These are phyloP conservation scores for Fusarium denticulatum DNA, from an alignment of 2,329 filamentous ascomycete genomes.

Conservation along the genomic window DNA sequence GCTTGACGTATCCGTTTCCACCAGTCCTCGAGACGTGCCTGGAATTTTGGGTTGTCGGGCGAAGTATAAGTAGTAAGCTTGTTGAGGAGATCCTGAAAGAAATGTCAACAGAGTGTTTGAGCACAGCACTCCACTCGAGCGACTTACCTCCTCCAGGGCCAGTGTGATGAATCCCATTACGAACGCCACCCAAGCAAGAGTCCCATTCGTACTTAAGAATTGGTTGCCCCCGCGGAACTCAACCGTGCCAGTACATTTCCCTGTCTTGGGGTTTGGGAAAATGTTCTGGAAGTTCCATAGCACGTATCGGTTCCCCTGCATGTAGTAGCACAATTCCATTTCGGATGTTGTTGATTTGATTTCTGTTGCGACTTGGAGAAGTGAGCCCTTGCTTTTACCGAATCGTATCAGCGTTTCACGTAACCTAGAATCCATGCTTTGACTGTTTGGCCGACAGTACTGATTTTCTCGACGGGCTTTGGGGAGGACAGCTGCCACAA, in stretches of 20 bases:
- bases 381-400: conserved; percentile 40
- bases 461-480: conserved; percentile 48
- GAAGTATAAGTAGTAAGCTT: conserved; percentile 43
- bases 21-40: conserved; percentile 47
- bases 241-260: conserved; percentile 50
- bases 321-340: conserved; percentile 49
- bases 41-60: conserved; percentile 44
- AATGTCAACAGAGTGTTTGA: conserved; percentile 7
- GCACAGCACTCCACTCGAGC: neutral
- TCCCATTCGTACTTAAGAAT: conserved; percentile 51
- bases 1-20: conserved; percentile 49
- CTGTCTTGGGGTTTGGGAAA: conserved; percentile 50
- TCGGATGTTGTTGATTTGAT: conserved; percentile 43
- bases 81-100: conserved; percentile 46
- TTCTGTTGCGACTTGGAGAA: conserved; percentile 46
- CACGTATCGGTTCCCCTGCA: conserved; percentile 53
- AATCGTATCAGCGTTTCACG: conserved; percentile 39
- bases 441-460: conserved; percentile 49
- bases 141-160: conserved; percentile 48
- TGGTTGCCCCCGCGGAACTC: conserved; percentile 54
- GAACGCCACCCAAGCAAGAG: conserved; percentile 52
- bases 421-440: conserved; percentile 47
- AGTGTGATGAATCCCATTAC: conserved; percentile 52
- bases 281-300: conserved; percentile 55
- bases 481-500: conserved; percentile 47